Evolutionary conservation across 306 rosid genomes (phyloP), one percentile per base, ranked within the genome.

Genomic region (Morella rubra): DNA sequence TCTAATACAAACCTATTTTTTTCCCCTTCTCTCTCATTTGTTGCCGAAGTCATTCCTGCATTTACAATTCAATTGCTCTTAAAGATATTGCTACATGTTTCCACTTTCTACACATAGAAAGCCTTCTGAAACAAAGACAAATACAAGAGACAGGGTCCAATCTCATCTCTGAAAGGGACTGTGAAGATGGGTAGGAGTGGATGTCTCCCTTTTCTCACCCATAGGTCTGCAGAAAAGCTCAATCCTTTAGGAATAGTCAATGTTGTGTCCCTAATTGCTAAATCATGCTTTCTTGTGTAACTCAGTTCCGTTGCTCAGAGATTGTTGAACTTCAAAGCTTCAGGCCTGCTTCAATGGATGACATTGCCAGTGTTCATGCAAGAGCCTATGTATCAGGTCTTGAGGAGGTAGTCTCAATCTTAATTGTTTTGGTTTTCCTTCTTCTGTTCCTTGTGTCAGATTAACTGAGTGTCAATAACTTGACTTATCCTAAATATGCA

Each of bases 281-380:
- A 46, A 52, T 56, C 45, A 51, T 77, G 2, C 8, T 75, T 77
- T 79, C 19, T 71, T 61, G 58, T 64, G 40, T 85, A 71, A 65
- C 81, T 50, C 86, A 94, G 98, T 90, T 94, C 56, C 96, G 89
- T 62, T 90, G 97, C 82, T 81, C 91, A 3, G 89, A 89, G 79
- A 82, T 94, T 51, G 24, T 88, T 77, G 83, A 92, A 88, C 93
- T 94, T 78, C 81, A 84, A 69, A 61, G 80, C 80, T 89, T 92
- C 78, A 81, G 81, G 80, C 89, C 96, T 20, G 98, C 98, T 67
- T 85, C 90, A 6, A 73, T 89, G 8, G 95, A 94, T 77, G 96
- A 92, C 81, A 81, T 94, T 77, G 89, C 90, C 79, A 89, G 93
- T 54, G 95, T 94, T 86, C 98, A 94, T 81, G 77, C 96, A 44